Evolutionary conservation across 371 early-diverging fungal species (phyloP).

Genomic region (Circinella minor): DNA sequence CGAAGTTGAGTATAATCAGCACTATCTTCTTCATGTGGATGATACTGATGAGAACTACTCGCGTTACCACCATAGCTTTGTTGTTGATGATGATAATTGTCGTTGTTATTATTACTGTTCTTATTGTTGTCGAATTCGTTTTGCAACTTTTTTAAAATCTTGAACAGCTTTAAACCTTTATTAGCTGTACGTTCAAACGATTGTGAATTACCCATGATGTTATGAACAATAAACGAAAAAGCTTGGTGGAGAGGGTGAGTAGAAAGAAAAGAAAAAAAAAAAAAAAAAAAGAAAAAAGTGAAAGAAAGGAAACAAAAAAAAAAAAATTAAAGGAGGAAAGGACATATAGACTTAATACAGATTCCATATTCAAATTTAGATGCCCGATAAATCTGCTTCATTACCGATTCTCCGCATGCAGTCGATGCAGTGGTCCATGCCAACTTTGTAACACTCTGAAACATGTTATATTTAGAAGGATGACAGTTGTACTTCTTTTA

Average conservation of each 20-base stretch:
- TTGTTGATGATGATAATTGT: constrained; percentile 21
- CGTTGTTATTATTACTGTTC: background rate
- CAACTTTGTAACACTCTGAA: too few relatives aligned
- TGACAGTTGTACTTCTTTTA: too few relatives aligned
- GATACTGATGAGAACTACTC: constrained; percentile 2
- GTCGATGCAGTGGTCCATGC: too few relatives aligned
- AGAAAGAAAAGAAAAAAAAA: background rate
- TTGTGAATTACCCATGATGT: constrained; percentile 45
- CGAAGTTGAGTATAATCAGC: constrained; percentile 41
- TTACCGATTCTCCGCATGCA: too few relatives aligned
- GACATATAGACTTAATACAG: background rate
- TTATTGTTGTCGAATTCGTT: constrained; percentile 4
- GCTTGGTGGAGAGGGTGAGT: too few relatives aligned
- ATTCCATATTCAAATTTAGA: background rate
- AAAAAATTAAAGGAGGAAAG: background rate
- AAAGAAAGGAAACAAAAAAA: background rate
- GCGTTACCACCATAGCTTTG: constrained; percentile 6
- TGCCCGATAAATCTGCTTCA: background rate
- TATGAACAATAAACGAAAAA: too few relatives aligned
- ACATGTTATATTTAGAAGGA: too few relatives aligned
- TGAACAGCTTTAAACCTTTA: constrained; percentile 32
- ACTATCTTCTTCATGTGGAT: constrained; percentile 34
- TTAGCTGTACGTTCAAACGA: constrained; percentile 30
- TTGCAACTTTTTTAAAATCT: constrained; percentile 27
- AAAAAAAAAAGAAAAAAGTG: background rate